A percentile compares a stretch with the other conserved stretches of the same genome.
Conservation (phyloP, 208 protist genomes). For the Porcisia deanei region DNA sequence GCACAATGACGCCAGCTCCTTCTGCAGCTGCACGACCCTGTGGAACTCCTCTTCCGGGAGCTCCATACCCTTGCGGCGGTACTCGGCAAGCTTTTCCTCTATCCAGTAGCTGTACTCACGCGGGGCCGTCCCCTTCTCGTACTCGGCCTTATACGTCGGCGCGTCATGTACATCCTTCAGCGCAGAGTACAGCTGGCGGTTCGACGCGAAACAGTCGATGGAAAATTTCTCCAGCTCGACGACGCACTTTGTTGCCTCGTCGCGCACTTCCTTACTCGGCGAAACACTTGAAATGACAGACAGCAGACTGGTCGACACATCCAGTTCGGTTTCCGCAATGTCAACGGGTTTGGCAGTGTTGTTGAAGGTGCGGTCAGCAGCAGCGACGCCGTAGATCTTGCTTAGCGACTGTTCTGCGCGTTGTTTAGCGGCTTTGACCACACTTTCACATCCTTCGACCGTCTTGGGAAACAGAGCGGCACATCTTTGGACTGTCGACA, state of each 20-base stretch:
- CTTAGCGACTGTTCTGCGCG: constrained; percentile 50
- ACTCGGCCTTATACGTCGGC: constrained; percentile 42
- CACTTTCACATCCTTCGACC: constrained; percentile 39
- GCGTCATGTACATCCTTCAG: constrained; percentile 44
- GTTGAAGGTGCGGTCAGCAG: constrained; percentile 40
- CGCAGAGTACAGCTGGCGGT: constrained; percentile 63
- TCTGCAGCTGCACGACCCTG: constrained; percentile 64
- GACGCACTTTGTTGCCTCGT: constrained; percentile 63
- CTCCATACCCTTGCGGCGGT: constrained; percentile 68
- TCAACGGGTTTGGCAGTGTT: constrained; percentile 67
- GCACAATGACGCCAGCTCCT: constrained; percentile 60
- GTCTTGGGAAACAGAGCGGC: constrained; percentile 73
- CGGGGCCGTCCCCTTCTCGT: constrained; percentile 28
- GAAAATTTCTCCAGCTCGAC: constrained; percentile 65
- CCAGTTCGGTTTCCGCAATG: constrained; percentile 52
- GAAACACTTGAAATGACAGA: constrained; percentile 60
- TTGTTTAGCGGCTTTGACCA: constrained; percentile 51
- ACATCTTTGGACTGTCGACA: constrained; percentile 41
- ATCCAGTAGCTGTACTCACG: constrained; percentile 77
- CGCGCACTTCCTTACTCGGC: constrained; percentile 55
- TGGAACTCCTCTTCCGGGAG: constrained; percentile 63
- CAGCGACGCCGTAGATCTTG: constrained; percentile 38
- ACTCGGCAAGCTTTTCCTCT: constrained; percentile 63
- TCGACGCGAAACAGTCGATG: constrained; percentile 73
- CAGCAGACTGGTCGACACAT: constrained; percentile 63